Conservation (phyloP, 129 eudicot species). For the Solidago caesia region DNA sequence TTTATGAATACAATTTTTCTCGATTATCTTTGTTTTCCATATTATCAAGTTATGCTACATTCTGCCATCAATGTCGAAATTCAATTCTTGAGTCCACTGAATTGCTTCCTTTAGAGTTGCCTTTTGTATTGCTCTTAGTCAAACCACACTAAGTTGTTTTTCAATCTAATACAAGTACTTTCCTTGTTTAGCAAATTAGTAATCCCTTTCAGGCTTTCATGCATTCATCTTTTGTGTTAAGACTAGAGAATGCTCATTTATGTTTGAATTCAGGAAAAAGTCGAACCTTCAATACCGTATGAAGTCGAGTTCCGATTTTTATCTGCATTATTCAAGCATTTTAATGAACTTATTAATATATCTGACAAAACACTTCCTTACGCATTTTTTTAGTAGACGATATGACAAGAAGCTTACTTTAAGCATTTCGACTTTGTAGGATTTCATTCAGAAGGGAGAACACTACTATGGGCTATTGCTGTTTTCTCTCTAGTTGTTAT, state of each 20-base stretch:
- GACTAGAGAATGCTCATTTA: conserved; percentile 12
- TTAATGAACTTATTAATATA: not conserved
- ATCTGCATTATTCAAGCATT: conserved; percentile 15
- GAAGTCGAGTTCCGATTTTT: conserved; percentile 6
- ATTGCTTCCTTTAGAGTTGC: conserved; percentile 5
- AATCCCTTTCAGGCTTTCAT: not conserved
- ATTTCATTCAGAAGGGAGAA: conserved; percentile 48
- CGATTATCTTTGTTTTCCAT: not conserved
- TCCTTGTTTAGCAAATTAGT: not conserved
- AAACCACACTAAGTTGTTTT: not conserved
- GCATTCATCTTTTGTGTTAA: not conserved
- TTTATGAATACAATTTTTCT: not conserved
- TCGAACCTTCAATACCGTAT: not conserved
- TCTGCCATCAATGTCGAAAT: not conserved
- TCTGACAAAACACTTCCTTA: conserved; percentile 11
- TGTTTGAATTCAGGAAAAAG: not conserved
- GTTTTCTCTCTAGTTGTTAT: conserved; percentile 56
- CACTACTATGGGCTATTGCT: conserved; percentile 55
- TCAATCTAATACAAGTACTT: not conserved
- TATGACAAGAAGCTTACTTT: conserved; percentile 23
- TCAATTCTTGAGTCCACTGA: not conserved
- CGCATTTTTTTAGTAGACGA: conserved; percentile 10
- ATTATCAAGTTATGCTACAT: not conserved
- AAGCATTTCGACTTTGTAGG: conserved; percentile 44
- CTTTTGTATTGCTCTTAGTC: not conserved